Percentiles rank a stretch among this genome's conserved stretches.
Conservation (phyloP, 345 rosid species). For the Boechera stricta region DNA sequence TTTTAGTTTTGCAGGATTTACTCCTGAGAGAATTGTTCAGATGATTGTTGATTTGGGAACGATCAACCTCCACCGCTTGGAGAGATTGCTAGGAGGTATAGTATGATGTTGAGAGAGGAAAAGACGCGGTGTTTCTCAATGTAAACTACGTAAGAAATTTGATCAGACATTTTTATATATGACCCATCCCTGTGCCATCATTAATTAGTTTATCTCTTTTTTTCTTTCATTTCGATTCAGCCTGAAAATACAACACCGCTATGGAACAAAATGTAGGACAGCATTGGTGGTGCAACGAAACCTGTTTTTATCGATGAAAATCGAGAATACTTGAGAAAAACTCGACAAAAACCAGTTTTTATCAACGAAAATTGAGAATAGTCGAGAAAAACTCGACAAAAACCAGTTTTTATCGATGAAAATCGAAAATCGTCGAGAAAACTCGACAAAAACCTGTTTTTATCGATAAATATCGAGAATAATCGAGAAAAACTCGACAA, state of each 20-base stretch:
- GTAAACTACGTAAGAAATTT: background rate
- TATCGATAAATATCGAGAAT: too few relatives aligned
- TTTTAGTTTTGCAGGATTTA: background rate
- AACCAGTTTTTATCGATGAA: too few relatives aligned
- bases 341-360: too few relatives aligned
- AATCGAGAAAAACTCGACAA: too few relatives aligned
- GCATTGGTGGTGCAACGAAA: constrained; percentile 51
- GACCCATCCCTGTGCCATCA: background rate
- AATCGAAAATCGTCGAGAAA: too few relatives aligned
- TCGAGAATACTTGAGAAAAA: too few relatives aligned
- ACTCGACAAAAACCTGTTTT: too few relatives aligned
- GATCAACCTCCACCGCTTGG: background rate
- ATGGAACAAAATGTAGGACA: too few relatives aligned
- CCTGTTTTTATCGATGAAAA: too few relatives aligned
- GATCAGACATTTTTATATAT: background rate
- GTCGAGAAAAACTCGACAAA: too few relatives aligned
- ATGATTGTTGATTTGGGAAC: background rate
- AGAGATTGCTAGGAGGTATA: background rate
- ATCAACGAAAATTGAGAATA: too few relatives aligned
- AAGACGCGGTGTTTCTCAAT: background rate
- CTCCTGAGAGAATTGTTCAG: background rate
- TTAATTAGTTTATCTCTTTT: background rate
- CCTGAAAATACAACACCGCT: background rate
- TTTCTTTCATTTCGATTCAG: background rate
- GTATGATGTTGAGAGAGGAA: too few relatives aligned